phyloP scores from a whole-genome alignment of 345 rosid species.

The Eucalyptus erythrocorys region DNA sequence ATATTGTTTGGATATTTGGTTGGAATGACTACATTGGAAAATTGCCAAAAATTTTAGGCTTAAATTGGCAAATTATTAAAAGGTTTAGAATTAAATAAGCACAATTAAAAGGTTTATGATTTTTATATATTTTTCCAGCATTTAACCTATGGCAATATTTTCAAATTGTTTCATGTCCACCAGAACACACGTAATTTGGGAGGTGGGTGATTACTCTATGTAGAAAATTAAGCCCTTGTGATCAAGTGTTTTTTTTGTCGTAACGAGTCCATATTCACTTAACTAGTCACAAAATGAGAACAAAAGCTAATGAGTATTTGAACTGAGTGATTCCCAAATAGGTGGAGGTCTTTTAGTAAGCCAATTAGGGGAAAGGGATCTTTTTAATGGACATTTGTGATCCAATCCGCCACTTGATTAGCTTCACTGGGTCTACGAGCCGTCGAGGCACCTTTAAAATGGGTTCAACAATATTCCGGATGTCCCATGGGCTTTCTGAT shows the following conservation, averaged over 20 bases:
- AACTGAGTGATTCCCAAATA: neutral
- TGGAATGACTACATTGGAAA: too few species aligned
- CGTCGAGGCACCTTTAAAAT: neutral
- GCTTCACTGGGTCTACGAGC: neutral
- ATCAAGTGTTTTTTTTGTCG: neutral
- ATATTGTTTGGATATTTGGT: too few species aligned
- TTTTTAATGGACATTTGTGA: neutral
- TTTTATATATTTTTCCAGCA: neutral
- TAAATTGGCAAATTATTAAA: too few species aligned
- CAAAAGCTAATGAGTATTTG: neutral
- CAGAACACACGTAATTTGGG: neutral
- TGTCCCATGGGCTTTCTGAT: neutral
- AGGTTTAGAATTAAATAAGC: accelerated
- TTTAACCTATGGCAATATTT: neutral
- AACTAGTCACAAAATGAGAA: neutral
- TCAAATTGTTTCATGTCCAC: neutral
- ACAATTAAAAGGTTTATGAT: accelerated
- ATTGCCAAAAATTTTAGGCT: accelerated
- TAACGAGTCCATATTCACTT: accelerated
- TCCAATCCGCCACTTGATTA: neutral
- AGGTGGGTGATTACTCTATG: neutral
- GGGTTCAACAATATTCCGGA: neutral
- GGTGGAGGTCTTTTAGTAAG: neutral
- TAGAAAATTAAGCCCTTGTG: neutral
- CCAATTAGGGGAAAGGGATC: neutral